phyloP scores from a whole-genome alignment of 2,329 filamentous ascomycete species.

The Fusarium protoensiforme region DNA sequence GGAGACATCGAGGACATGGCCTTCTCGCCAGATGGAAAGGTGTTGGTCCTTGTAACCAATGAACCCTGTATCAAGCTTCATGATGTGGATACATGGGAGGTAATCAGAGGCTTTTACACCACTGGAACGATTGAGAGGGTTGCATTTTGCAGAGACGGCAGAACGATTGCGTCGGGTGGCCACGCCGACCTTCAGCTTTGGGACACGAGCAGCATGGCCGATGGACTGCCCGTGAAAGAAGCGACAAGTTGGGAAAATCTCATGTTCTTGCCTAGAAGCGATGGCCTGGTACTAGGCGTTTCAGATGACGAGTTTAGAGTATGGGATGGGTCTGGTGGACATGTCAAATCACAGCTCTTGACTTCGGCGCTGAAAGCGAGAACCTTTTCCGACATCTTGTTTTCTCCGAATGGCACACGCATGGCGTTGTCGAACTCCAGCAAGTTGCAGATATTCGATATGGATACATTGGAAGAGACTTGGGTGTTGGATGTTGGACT shows the following conservation, averaged over 20 bases:
- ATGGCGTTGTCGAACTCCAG: background rate
- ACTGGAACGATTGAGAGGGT: fast-evolving
- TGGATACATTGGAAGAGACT: background rate
- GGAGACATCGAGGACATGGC: background rate
- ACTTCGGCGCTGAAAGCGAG: background rate
- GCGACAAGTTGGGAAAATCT: background rate
- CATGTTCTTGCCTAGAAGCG: background rate
- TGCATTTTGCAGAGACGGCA: background rate
- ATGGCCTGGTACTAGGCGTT: background rate
- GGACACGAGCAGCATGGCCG: background rate
- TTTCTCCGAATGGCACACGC: background rate
- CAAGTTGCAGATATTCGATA: background rate
- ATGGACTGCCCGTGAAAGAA: background rate
- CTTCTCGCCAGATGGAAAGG: background rate
- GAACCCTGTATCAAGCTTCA: background rate
- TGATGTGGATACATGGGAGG: background rate
- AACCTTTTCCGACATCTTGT: background rate
- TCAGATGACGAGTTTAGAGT: too few relatives aligned
- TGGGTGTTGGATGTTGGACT: background rate
- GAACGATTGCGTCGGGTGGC: background rate
- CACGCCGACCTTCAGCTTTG: background rate
- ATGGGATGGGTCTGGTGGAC: background rate
- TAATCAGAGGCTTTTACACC: background rate
- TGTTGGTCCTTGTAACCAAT: background rate
- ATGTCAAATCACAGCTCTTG: background rate